Percentiles rank a stretch among this genome's conserved stretches.
Conservation (phyloP, 228 moss, liverwort and hornwort species). For the Sphagnum fallax region DNA sequence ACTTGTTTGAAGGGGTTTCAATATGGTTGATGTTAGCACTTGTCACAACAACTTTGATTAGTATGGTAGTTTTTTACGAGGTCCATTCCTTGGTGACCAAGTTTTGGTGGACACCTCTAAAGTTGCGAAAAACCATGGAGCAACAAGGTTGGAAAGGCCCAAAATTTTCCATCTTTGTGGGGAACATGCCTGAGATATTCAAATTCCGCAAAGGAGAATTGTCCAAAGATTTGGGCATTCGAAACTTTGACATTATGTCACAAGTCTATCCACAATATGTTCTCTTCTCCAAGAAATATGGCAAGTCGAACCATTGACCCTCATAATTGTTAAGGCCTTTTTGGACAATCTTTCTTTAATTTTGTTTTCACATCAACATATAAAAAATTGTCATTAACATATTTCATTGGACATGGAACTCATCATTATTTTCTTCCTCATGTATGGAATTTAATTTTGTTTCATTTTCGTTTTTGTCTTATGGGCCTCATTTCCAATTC, state of each 20-base stretch:
- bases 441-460: no score
- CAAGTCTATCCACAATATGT: constrained; percentile 22
- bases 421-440: no score
- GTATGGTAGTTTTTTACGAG: constrained; percentile 3
- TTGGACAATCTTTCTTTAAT: no score
- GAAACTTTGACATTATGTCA: constrained; percentile 17
- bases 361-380: no score
- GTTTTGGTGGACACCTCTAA: constrained; percentile 20
- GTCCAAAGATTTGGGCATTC: constrained; percentile 23
- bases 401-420: no score
- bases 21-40: constrained; percentile 14
- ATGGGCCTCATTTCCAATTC: no score
- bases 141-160: constrained; percentile 34
- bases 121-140: constrained; percentile 23
- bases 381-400: no score
- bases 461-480: no score
- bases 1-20: no score
- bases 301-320: no score
- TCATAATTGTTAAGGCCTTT: no score
- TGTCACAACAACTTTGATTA: constrained; percentile 7
- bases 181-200: constrained; percentile 14
- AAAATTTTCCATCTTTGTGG: constrained; percentile 18
- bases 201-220: constrained; percentile 3
- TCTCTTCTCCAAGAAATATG: constrained; percentile 4
- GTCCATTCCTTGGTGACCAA: constrained; percentile 9